These are phyloP conservation scores for Fusarium buxicola DNA, from an alignment of 2,329 filamentous ascomycete genomes.

Conservation along the genomic window DNA sequence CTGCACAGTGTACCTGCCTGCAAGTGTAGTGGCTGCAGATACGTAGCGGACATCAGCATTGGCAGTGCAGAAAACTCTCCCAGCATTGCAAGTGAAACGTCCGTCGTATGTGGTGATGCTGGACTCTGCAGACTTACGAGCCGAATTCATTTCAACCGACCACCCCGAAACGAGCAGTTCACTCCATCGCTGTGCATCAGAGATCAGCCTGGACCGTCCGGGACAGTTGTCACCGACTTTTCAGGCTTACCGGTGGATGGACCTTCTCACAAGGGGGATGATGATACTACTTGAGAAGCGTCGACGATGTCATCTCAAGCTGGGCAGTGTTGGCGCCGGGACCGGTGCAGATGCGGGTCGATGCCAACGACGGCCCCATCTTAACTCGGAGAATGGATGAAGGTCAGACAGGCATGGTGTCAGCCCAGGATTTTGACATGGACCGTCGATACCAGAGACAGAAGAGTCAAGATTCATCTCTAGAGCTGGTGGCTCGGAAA, in stretches of 20 bases:
- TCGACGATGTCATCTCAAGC: conserved; percentile 13
- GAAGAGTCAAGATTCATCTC: not conserved
- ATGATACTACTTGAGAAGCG: conserved; percentile 1
- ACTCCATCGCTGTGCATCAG: conserved; percentile 8
- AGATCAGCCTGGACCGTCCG: conserved; percentile 11
- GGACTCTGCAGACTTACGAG: not conserved
- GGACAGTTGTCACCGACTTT: conserved; percentile 20
- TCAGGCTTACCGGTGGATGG: not conserved
- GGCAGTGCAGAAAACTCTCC: conserved; percentile 9
- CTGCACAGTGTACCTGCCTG: not conserved
- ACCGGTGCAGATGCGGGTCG: conserved; percentile 23
- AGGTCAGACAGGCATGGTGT: not conserved
- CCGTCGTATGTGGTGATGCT: conserved; percentile 1
- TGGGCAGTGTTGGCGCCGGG: conserved; percentile 25
- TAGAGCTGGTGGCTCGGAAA: not conserved
- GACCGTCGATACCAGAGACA: not conserved
- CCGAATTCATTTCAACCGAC: conserved; percentile 10
- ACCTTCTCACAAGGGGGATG: conserved; percentile 5
- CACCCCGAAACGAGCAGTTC: not conserved
- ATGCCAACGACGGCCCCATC: conserved; percentile 3
- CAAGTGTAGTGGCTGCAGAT: not conserved
- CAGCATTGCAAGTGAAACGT: conserved; percentile 10
- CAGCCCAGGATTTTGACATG: conserved; percentile 4
- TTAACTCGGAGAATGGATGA: not conserved
- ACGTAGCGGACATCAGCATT: not conserved